Evolutionary conservation across 2,329 filamentous ascomycete genomes (phyloP), one percentile per base, ranked within the genome.

Genomic region (Neospermospora avenae): DNA sequence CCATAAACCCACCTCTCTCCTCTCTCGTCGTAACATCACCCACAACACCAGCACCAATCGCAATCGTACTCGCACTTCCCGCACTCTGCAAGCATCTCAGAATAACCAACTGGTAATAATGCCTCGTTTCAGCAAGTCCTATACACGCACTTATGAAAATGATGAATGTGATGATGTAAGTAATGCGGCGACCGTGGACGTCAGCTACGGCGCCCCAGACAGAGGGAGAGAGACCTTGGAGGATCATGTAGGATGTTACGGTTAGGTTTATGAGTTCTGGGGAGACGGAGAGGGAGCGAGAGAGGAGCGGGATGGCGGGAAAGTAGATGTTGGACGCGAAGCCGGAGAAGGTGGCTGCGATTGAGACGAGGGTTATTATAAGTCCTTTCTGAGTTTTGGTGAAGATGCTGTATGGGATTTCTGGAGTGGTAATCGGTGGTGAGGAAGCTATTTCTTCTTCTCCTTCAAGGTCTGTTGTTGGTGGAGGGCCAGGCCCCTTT

Each of bases 1-100:
- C 87, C 76, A 92, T 87, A 69, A 88, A 92, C 52, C 81, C 86
- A 62, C 87, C 69, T 58, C 70, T 75, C 68, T 90, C 86, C 1
- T 80, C 81, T 1, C 81, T 80, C 0, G 83, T 87, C 5, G 83
- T 77, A 7, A 88, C 76, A 68, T 91, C 88, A 0, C 83, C 83
- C 1, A 90, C 79, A 0, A 89, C 81, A 0, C 82, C 87, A 25
- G 76, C 75, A 0, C 77, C 77, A 6, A 90, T 76, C 0, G 86
- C 81, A 4, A 88, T 76, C 0, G 84, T 87, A 1, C 81, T 81
- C 57, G 80, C 83, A 55, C 81, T 85, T 0, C 86, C 84, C 0
- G 81, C 77, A 18, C 81, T 83, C 67, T 87, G 84, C 2, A 86
- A 68, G 65, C 79, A 81, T 3, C 84, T 75, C 4, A 86, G 70